Base-by-base conservation (phyloP, 2,329 filamentous ascomycete genomes). In the Colletotrichum sp. region DNA sequence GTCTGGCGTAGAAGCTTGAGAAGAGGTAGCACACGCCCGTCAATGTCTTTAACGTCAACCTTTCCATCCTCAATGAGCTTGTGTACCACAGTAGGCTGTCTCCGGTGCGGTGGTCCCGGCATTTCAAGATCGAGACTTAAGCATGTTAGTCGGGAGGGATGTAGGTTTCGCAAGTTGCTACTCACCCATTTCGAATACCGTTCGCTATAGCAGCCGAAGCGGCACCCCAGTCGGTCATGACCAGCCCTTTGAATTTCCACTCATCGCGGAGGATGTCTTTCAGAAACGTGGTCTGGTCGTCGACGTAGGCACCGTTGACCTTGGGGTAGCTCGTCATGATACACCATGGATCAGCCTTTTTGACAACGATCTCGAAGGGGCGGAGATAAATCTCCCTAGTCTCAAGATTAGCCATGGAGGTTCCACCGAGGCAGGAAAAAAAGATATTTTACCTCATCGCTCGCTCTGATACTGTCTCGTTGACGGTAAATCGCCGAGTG, bases 111-210 rank as follows among this genome's bases (percentile, higher is more conserved):
- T 71, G 67, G 67, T n/a, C 90, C 90, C 2, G 90, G 90, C 90
- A 92, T 92, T 82, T 92, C 90, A 16, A 76, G 69, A n/a, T 72
- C 63, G 8, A 72, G 55, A 22, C 73, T 36, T 27, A 0, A 12
- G 12, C 9, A 29, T 22, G 44, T 34, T n/a, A 19, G 39, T 67
- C 6, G 3, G 8, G 16, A 34, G 15, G 11, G 29, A 34, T n/a
- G 30, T 62, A 5, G 29, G 3, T n/a, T 62, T 29, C 19, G 16
- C 29, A 32, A 22, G 52, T 57, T 0, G 55, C 13, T 11, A 59
- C 25, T 62, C 13, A 62, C 59, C 59, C 59, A 30, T 62, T 62
- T n/a, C 12, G 29, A 13, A 62, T 34, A 30, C 59, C 59, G 1
- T 30, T 62, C 30, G 59, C 59, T 34, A 62, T n/a, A 34, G 29